Evolutionary conservation across 306 rosid genomes (phyloP).

Genomic region (Styphnolobium japonicum): DNA sequence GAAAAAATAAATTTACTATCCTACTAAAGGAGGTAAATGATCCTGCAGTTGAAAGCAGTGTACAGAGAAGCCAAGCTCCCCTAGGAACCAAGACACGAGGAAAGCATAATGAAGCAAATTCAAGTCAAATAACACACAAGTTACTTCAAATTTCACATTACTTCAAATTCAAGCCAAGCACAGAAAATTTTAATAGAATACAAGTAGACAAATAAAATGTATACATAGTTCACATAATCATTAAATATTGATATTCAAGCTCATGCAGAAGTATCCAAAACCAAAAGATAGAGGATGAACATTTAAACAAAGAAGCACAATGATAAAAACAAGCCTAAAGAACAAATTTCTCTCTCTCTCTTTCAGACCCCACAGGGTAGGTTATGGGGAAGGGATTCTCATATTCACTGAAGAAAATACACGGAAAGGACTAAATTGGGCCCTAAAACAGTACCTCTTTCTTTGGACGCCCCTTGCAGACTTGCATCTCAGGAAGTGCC

Average conservation of each 20-base stretch:
- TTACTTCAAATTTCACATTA: neutral
- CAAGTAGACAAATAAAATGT: neutral
- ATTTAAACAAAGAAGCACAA: neutral
- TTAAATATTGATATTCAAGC: conserved; percentile 7
- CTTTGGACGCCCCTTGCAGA: conserved; percentile 47
- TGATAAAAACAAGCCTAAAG: neutral
- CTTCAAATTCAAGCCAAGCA: neutral
- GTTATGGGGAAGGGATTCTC: neutral
- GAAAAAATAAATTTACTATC: neutral
- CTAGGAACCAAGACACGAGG: conserved; percentile 1
- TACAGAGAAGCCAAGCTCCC: neutral
- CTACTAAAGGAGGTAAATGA: neutral
- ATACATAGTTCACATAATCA: neutral
- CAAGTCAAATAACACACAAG: neutral
- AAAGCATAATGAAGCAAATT: conserved; percentile 14
- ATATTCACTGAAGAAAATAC: conserved; percentile 4
- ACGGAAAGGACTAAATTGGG: neutral
- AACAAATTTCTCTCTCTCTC: neutral
- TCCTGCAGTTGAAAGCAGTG: neutral
- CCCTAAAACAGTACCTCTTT: conserved; percentile 46
- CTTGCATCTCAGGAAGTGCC: conserved; percentile 46
- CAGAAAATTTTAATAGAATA: neutral
- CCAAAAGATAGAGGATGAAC: neutral
- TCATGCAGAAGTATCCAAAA: neutral
- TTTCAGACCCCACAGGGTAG: neutral